phyloP scores from a whole-genome alignment of 768 basidiomycete genomes.

The Calocybe indica region DNA sequence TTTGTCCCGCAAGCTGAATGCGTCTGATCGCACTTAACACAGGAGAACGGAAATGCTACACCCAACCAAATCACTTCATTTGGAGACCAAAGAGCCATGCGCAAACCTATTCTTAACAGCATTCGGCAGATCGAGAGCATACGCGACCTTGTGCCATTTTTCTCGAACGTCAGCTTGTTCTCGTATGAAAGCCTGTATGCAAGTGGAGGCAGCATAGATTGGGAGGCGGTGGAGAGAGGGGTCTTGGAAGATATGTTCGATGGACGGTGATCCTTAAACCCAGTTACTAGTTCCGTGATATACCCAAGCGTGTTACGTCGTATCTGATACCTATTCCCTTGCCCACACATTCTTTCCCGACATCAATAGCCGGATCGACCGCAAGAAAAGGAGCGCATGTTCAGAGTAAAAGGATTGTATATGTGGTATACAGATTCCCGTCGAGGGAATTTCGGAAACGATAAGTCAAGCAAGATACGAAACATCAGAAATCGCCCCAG shows the following conservation, averaged over 20 bases:
- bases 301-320: conserved; percentile 3
- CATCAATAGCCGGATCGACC: neutral
- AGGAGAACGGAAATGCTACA: neutral
- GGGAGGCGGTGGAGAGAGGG: conserved; percentile 81
- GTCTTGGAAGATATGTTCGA: conserved; percentile 91
- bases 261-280: conserved; percentile 37
- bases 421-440: neutral
- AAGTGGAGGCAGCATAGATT: conserved; percentile 77
- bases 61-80: conserved; percentile 23
- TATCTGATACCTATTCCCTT: neutral
- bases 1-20: neutral
- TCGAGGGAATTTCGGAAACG: neutral
- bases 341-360: neutral
- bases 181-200: conserved; percentile 90
- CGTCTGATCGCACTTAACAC: too few species aligned
- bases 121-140: conserved; percentile 79
- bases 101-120: conserved; percentile 66
- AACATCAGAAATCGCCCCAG: conserved; percentile 77
- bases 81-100: conserved; percentile 42
- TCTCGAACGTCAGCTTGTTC: conserved; percentile 81
- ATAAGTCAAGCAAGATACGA: conserved; percentile 10
- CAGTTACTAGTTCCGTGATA: conserved; percentile 3
- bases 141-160: conserved; percentile 84
- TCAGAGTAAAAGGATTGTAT: neutral
- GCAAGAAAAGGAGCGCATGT: neutral